Evolutionary conservation across 2,329 filamentous ascomycete genomes (phyloP).

Genomic region (Epichloe sylvatica): DNA sequence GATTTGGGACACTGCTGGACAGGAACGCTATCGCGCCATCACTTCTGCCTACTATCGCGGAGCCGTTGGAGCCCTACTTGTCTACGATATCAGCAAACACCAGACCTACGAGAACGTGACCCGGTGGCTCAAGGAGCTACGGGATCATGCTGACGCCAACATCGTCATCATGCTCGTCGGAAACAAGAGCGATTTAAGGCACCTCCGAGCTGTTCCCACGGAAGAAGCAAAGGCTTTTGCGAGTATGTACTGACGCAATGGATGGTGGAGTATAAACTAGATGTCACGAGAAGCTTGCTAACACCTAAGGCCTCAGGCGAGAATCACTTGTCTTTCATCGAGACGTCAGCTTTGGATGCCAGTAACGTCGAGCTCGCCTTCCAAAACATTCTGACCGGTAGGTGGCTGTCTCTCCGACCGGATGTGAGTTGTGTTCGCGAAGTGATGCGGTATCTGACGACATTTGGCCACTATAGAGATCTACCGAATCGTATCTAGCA

Average conservation of each 20-base stretch:
- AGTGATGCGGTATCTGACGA: neutral
- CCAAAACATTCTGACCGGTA: constrained; percentile 98
- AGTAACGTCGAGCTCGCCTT: constrained; percentile 99
- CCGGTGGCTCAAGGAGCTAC: constrained; percentile 95
- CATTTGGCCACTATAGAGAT: constrained; percentile 52
- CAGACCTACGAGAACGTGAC: constrained; percentile 99
- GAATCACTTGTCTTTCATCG: constrained; percentile 97
- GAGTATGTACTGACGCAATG: constrained; percentile 42
- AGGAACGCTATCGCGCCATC: constrained; percentile 97
- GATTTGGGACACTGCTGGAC: constrained; percentile 98
- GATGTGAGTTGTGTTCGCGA: neutral
- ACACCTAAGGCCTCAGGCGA: constrained; percentile 49
- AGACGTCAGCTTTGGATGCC: constrained; percentile 95
- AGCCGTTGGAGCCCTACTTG: constrained; percentile 89
- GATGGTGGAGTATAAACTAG: neutral
- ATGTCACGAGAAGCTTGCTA: neutral
- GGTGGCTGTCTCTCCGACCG: constrained; percentile 14
- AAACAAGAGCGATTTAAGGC: constrained; percentile 99
- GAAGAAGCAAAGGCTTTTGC: constrained; percentile 98
- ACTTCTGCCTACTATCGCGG: constrained; percentile 98
- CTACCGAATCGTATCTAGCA: constrained; percentile 97
- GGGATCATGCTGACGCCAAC: constrained; percentile 95
- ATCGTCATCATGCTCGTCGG: constrained; percentile 99
- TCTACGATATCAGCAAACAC: constrained; percentile 99
- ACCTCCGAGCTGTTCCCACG: constrained; percentile 89